These are phyloP conservation scores for Vitis hybrid DNA, from an alignment of 177 flowering plant species.

Conservation along the genomic window DNA sequence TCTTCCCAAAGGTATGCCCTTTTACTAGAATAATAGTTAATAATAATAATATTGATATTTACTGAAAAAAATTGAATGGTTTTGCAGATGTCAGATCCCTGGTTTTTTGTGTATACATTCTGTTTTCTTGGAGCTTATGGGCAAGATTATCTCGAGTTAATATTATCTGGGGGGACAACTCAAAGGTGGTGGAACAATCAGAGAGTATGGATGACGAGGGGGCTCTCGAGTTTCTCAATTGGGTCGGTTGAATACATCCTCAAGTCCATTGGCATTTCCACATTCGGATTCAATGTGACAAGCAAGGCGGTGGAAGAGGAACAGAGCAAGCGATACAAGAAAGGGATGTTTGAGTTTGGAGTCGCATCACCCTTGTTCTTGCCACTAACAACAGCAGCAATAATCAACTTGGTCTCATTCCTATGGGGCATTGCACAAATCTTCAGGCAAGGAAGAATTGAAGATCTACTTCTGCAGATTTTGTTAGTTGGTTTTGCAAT, in stretches of 20 bases:
- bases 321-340: background rate
- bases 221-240: constrained; percentile 23
- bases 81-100: constrained; percentile 11
- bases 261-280: constrained; percentile 18
- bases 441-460: background rate
- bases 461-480: background rate
- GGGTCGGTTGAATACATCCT: constrained; percentile 18
- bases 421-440: background rate
- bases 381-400: background rate
- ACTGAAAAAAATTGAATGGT: too few relatives aligned
- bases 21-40: too few relatives aligned
- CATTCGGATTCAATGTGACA: constrained; percentile 24
- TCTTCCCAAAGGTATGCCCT: background rate
- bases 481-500: background rate
- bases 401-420: background rate
- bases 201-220: constrained; percentile 32
- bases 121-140: constrained; percentile 21
- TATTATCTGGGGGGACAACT: constrained; percentile 10
- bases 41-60: too few relatives aligned
- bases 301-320: constrained; percentile 30
- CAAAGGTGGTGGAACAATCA: constrained; percentile 30
- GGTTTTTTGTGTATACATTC: constrained; percentile 1
- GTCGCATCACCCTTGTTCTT: background rate
- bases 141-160: constrained; percentile 24
- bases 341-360: background rate